Conservation (phyloP, 768 basidiomycete species). For the Dentipellis fragilis region DNA sequence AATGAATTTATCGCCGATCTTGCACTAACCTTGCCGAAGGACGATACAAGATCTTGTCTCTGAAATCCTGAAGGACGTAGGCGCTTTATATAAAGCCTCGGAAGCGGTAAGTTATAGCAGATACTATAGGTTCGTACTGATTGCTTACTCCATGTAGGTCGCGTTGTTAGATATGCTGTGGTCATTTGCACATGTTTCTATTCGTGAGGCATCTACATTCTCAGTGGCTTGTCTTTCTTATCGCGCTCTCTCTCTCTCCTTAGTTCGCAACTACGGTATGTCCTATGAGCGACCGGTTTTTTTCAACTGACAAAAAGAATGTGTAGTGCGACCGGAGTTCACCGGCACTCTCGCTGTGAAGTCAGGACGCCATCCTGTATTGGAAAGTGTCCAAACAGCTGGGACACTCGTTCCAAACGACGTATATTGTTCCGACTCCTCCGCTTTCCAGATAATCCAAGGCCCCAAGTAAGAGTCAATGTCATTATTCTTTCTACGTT, state of each 20-base stretch:
- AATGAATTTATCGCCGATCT: neutral
- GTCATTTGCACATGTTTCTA: conserved; percentile 78
- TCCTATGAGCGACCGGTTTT: neutral
- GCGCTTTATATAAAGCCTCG: conserved; percentile 80
- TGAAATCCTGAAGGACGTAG: conserved; percentile 60
- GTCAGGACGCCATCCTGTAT: conserved; percentile 78
- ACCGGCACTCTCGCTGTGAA: conserved; percentile 87
- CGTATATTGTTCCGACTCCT: conserved; percentile 75
- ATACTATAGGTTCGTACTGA: neutral
- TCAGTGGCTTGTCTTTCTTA: neutral
- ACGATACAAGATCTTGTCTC: conserved; percentile 72
- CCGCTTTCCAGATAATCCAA: conserved; percentile 85
- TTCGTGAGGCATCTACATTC: conserved; percentile 38
- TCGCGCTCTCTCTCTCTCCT: neutral
- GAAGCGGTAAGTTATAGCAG: conserved; percentile 57
- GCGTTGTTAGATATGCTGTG: conserved; percentile 85
- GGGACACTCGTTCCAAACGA: conserved; percentile 82
- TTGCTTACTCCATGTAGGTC: conserved; percentile 34
- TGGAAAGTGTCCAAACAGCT: conserved; percentile 61
- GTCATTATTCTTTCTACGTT: conserved; percentile 2
- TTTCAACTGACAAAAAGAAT: neutral
- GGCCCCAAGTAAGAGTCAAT: conserved; percentile 65
- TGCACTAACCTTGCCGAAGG: conserved; percentile 25
- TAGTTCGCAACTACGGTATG: conserved; percentile 43
- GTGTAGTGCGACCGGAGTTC: conserved; percentile 79